Evolutionary conservation across 306 rosid species (phyloP), one percentile per base, ranked within the genome.

Genomic region (Begonia fuchsioides): DNA sequence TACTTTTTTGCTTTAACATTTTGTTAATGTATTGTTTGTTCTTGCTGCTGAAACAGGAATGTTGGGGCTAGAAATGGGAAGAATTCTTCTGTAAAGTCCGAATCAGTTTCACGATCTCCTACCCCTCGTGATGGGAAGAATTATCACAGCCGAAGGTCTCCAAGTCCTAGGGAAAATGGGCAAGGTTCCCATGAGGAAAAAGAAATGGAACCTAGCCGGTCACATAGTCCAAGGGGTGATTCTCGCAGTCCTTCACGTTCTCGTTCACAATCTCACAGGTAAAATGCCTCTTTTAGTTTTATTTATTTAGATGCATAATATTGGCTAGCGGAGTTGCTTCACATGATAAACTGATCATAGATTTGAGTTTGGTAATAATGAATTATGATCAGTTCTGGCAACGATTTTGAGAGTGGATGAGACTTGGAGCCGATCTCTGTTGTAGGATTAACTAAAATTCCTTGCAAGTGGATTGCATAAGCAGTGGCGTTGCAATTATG

Each of bases 71-170:
- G 75, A 50, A 78, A 66, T 53, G 62, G 67, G 5, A 4, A 26
- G 67, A 67, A 48, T 13, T 84, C 93, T 60, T 80, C 90, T 17
- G 76, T 71, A 61, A 67, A 68, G 12, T 78, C 95, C 43, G 69
- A 81, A 66, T 84, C 95, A 74, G 58, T 70, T 72, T 88, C 95
- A 60, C 78, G 57, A 55, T 81, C 97, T 59, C 76, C 58, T 67
- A 73, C 78, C 9, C 90, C 73, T 3, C 62, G 51, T 20, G 77
- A 46, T 44, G 76, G 40, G 54, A 68, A 65, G 64, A 86, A 76
- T 32, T 46, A 64, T 59, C 64, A 69, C 52, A 26, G 35, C 35
- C 35, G 35, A 26, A 64, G 72, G 64, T 70, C 82, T 46, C 85
- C 71, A 8, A 69, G 50, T 59, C 76, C 70, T 2, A 75, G 65